Base-by-base conservation (phyloP, 257 asterid genomes). In the Ilex aquifolium region DNA sequence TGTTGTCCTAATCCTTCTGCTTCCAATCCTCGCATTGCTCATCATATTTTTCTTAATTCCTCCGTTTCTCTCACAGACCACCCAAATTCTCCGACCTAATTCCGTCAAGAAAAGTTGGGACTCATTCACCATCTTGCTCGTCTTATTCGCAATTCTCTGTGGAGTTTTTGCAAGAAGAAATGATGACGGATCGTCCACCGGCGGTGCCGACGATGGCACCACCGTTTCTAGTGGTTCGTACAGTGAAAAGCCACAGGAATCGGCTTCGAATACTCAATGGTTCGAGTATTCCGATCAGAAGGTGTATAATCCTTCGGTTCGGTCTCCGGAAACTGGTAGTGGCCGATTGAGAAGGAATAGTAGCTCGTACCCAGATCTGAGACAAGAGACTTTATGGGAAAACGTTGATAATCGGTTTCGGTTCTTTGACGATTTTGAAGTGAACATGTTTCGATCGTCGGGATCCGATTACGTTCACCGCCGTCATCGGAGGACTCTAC, bases 31-130 rank as follows among this genome's bases (percentile, higher is more conserved):
- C 40, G 49, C 69, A 31, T 51, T 91, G 2, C 64, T 82, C 49
- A 0, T 84, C 48, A 12, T 91, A 2, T 78, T 79, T 54, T 81
- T 88, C 61, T 16, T 82, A 5, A 59, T 82, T 10, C 91, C 91
- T 6, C 91, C 95, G 13, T 71, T 87, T 63, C 66, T 85, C 3
- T 70, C 90, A 0, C 92, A 80, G 21, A 67, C 87, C 1, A 67
- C 53, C 5, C 88, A 87, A 39, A 56, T 84, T 46, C 82, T 84
- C 27, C 79, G 84, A 52, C 95, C 91, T 52, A 72, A 71, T 64
- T 82, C 97, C 0, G 95, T 87, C 13, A 85, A 78, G 62, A 86
- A 80, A 54, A 79, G 95, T 46, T 88, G 93, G 95, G 96, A 88
- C 63, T 84, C 93, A 0, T 55, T 88, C 49, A 84, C 82, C 61